phyloP scores from a whole-genome alignment of 2,329 filamentous ascomycete species.

The Penicillium sp. region DNA sequence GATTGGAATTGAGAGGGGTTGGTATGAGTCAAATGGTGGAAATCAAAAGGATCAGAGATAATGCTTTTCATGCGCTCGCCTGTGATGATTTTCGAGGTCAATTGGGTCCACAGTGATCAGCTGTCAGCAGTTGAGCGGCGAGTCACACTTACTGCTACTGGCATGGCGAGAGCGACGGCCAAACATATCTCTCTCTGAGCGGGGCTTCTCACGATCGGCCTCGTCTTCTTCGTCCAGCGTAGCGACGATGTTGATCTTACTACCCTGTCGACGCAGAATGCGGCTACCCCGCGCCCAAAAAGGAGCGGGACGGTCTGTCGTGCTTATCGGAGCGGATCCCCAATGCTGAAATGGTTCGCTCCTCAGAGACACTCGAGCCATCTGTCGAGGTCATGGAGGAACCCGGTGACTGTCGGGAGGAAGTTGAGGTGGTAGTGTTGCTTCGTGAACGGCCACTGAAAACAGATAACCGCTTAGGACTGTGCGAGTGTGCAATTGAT shows the following conservation, averaged over 20 bases:
- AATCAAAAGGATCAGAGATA: conserved; percentile 64
- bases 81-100: conserved; percentile 19
- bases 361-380: conserved; percentile 31
- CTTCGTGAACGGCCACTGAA: conserved; percentile 43
- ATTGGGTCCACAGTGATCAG: background rate
- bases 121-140: background rate
- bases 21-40: conserved; percentile 63
- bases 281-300: conserved; percentile 47
- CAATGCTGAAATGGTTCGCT: conserved; percentile 30
- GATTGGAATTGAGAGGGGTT: conserved; percentile 54
- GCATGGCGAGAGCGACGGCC: conserved; percentile 35
- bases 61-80: conserved; percentile 47
- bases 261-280: conserved; percentile 49
- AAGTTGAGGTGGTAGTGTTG: conserved; percentile 53
- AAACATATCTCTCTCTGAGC: conserved; percentile 37
- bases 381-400: conserved; percentile 43
- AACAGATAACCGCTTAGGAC: conserved; percentile 42
- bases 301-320: conserved; percentile 40
- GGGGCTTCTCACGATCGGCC: conserved; percentile 32
- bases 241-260: conserved; percentile 46
- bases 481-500: conserved; percentile 37
- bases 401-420: conserved; percentile 47
- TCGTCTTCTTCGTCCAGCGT: conserved; percentile 45
- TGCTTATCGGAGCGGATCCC: conserved; percentile 32
- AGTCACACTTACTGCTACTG: conserved; percentile 37